These are phyloP conservation scores for Cladosporium colombiae DNA, from an alignment of 2,329 filamentous ascomycete species.

Conservation along the genomic window DNA sequence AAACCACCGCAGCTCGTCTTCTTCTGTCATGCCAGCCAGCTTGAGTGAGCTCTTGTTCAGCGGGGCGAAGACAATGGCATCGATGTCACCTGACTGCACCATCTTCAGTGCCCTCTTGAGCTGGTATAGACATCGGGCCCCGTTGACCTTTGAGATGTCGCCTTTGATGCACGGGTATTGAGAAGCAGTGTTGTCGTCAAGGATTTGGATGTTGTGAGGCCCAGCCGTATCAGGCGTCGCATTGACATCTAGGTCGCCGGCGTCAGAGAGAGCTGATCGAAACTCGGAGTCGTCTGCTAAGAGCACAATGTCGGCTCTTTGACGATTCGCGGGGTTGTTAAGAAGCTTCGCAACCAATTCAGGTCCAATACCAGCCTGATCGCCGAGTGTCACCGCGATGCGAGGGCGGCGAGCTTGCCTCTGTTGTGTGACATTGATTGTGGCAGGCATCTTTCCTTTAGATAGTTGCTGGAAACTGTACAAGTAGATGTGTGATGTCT, in stretches of 20 bases:
- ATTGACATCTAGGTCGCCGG: not conserved
- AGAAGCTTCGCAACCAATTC: slow-evolving; percentile 23
- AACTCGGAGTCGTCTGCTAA: slow-evolving; percentile 20
- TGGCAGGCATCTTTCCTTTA: not conserved
- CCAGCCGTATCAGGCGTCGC: not conserved
- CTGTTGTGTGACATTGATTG: not conserved
- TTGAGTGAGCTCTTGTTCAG: slow-evolving; percentile 25
- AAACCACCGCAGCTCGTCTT: slow-evolving; percentile 25
- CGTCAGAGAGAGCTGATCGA: slow-evolving; percentile 3
- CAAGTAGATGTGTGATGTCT: not conserved
- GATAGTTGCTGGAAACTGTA: not conserved
- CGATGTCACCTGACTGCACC: slow-evolving; percentile 16
- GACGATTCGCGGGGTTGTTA: slow-evolving; percentile 13
- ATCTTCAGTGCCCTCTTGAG: slow-evolving; percentile 19
- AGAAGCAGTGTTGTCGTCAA: slow-evolving; percentile 20
- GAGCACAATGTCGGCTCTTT: slow-evolving; percentile 20
- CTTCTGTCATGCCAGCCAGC: slow-evolving; percentile 24
- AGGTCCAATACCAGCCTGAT: slow-evolving; percentile 23
- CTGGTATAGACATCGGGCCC: slow-evolving; percentile 21
- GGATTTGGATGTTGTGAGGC: slow-evolving; percentile 9
- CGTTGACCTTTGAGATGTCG: slow-evolving; percentile 15
- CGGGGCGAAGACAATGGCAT: slow-evolving; percentile 24
- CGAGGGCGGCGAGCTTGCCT: slow-evolving; percentile 14
- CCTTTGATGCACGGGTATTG: not conserved
- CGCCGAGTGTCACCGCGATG: slow-evolving; percentile 22